These are phyloP conservation scores for Cymodocea nodosa DNA, from an alignment of 116 monocot species.

Conservation along the genomic window DNA sequence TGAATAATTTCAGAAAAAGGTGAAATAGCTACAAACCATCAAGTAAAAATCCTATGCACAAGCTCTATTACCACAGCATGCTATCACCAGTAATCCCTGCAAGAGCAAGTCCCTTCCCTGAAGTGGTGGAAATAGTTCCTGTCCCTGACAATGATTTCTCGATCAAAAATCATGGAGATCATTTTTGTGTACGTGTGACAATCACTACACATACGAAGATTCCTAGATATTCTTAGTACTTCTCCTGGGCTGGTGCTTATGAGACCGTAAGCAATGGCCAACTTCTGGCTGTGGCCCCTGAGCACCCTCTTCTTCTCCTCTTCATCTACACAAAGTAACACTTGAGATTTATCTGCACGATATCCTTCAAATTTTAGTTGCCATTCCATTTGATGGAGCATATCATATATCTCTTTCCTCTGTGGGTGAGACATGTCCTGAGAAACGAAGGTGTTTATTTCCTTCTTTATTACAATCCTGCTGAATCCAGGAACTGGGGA, in stretches of 20 bases:
- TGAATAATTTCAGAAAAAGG: too few species aligned
- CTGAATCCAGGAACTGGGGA: slow-evolving; percentile 45
- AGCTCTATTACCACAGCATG: background rate
- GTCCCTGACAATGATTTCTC: slow-evolving; percentile 60
- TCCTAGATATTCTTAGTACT: slow-evolving; percentile 36
- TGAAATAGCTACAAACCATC: background rate
- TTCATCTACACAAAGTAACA: slow-evolving; percentile 17
- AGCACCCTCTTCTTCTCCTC: slow-evolving; percentile 35
- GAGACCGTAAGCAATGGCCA: slow-evolving; percentile 70
- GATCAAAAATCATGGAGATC: slow-evolving; percentile 47
- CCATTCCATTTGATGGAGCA: slow-evolving; percentile 74
- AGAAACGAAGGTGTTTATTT: slow-evolving; percentile 47
- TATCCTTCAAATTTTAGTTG: slow-evolving; percentile 69
- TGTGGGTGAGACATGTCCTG: slow-evolving; percentile 34
- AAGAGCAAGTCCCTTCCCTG: slow-evolving; percentile 50
- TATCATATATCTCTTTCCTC: slow-evolving; percentile 40
- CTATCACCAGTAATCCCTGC: slow-evolving; percentile 50
- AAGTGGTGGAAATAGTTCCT: slow-evolving; percentile 55
- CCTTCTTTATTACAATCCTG: slow-evolving; percentile 43
- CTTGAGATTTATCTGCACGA: slow-evolving; percentile 35
- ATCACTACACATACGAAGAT: slow-evolving; percentile 53
- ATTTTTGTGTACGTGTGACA: slow-evolving; percentile 52
- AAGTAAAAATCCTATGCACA: slow-evolving; percentile 2
- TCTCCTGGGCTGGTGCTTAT: slow-evolving; percentile 25
- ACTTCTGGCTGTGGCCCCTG: slow-evolving; percentile 56